Evolutionary conservation across 2,329 filamentous ascomycete species (phyloP).

Genomic region (Ophiocordyceps robertsii): DNA sequence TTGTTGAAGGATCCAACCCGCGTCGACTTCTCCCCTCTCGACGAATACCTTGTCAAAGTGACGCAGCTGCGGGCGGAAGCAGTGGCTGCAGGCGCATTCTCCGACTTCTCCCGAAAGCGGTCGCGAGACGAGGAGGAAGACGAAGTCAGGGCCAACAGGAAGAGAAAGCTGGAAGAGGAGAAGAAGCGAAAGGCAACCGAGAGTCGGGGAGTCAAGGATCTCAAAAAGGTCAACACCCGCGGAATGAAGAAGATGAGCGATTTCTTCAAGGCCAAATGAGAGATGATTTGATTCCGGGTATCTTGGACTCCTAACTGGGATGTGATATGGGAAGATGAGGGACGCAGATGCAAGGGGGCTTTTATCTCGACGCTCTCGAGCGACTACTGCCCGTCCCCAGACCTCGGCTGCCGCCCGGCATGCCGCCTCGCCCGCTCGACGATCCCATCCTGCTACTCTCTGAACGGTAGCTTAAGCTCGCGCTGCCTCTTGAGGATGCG

Average conservation of each 20-base stretch:
- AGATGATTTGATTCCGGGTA: constrained; percentile 12
- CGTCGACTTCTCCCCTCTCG: constrained; percentile 57
- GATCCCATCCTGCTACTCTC: constrained; percentile 13
- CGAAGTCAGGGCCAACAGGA: constrained; percentile 60
- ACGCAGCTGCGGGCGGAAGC: constrained; percentile 58
- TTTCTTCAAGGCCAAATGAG: constrained; percentile 67
- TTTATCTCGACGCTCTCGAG: constrained; percentile 18
- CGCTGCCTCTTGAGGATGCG: constrained; percentile 12
- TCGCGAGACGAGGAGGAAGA: constrained; percentile 53
- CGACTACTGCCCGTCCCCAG: constrained; percentile 18
- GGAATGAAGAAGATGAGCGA: constrained; percentile 97
- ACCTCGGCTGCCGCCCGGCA: constrained; percentile 21
- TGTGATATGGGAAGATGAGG: neutral
- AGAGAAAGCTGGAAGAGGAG: constrained; percentile 74
- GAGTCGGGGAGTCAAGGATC: constrained; percentile 61
- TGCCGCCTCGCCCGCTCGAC: constrained; percentile 16
- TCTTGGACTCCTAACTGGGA: constrained; percentile 6
- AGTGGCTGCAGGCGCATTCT: constrained; percentile 49
- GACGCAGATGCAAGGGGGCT: neutral
- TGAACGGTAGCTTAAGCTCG: constrained; percentile 14
- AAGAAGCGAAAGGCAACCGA: constrained; percentile 66
- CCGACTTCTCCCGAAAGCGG: constrained; percentile 60
- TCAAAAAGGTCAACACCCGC: constrained; percentile 79
- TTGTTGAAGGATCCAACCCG: constrained; percentile 21
- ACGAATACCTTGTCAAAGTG: constrained; percentile 55